Percentiles rank a stretch among this genome's conserved stretches.
Evolutionary conservation across 2,329 filamentous ascomycete genomes (phyloP).

Genomic region (Ophiocordyceps camponoti-saundersi): DNA sequence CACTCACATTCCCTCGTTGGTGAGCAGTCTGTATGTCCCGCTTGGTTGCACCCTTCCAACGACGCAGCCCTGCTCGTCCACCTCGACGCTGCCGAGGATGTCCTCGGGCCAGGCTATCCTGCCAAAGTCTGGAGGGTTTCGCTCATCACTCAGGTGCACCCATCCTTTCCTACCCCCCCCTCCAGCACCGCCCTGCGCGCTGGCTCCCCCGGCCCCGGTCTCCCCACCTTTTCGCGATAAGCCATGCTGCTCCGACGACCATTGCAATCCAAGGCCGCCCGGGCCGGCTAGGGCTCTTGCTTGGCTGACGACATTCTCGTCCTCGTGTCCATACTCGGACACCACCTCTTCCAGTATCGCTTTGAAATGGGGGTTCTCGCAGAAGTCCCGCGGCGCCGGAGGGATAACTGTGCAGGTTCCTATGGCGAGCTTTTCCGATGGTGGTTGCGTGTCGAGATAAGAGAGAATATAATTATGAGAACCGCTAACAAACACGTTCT

Average conservation of each 20-base stretch:
- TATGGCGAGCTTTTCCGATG: conserved; percentile 35
- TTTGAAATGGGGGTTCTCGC: conserved; percentile 42
- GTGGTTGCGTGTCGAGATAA: conserved; percentile 40
- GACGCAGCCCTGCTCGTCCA: conserved; percentile 38
- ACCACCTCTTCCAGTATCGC: conserved; percentile 41
- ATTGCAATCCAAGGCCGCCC: conserved; percentile 34
- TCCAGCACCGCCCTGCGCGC: conserved; percentile 43
- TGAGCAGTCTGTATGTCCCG: conserved; percentile 46
- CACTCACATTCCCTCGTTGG: conserved; percentile 51
- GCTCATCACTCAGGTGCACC: conserved; percentile 46
- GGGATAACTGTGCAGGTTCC: conserved; percentile 41
- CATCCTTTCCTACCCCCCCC: conserved; percentile 43
- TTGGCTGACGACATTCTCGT: conserved; percentile 36
- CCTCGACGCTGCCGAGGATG: conserved; percentile 51
- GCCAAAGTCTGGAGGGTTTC: conserved; percentile 50
- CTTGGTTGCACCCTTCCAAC: conserved; percentile 41
- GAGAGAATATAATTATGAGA: conserved; percentile 37
- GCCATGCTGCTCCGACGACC: conserved; percentile 17
- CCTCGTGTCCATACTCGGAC: conserved; percentile 33
- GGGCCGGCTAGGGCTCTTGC: conserved; percentile 43
- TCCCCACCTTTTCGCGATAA: conserved; percentile 16
- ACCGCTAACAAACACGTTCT: conserved; percentile 42
- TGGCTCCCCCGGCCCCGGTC: conserved; percentile 36
- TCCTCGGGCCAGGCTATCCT: conserved; percentile 54
- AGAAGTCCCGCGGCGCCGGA: conserved; percentile 42